Percentiles rank a stretch among this genome's conserved stretches.
Evolutionary conservation across 2,329 filamentous ascomycete genomes (phyloP).

Genomic region (Calonectria hongkongensis): DNA sequence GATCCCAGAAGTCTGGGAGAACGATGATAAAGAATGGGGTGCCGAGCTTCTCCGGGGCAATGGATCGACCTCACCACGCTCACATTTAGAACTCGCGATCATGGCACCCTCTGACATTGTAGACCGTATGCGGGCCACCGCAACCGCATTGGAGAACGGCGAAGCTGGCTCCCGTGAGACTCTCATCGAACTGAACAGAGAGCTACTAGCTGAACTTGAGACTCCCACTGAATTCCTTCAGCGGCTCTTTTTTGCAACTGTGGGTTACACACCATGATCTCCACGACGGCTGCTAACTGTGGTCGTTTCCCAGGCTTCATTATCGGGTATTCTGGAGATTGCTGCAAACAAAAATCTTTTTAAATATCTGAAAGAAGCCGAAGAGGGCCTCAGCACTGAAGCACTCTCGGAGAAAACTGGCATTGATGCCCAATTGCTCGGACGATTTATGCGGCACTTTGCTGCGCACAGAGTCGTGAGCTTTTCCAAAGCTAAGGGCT

Average conservation of each 20-base stretch:
- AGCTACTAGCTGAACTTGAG: constrained; percentile 1
- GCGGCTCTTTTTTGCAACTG: constrained; percentile 1
- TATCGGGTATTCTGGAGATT: constrained; percentile 8
- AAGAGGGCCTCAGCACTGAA: constrained; percentile 5
- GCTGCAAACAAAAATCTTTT: constrained; percentile 6
- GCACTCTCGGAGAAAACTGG: not conserved
- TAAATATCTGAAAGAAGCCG: not conserved
- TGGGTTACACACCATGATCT: not conserved
- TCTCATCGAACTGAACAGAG: not conserved
- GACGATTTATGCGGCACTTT: constrained; percentile 10
- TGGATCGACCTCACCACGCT: not conserved
- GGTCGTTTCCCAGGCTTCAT: not conserved
- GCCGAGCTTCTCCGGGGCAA: not conserved
- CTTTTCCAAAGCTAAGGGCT: not conserved
- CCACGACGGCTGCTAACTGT: not conserved
- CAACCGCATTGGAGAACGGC: not conserved
- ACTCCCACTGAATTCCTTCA: constrained; percentile 15
- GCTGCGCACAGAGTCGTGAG: constrained; percentile 6
- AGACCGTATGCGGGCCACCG: constrained; percentile 7
- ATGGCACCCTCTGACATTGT: constrained; percentile 12
- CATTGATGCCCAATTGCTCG: not conserved
- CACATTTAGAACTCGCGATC: not conserved
- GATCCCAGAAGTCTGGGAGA: too few species aligned
- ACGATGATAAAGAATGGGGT: constrained; percentile 14
- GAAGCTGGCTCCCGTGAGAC: constrained; percentile 9